phyloP scores from a whole-genome alignment of 352 stramenopile genomes.

The Blastocystis sp. region DNA sequence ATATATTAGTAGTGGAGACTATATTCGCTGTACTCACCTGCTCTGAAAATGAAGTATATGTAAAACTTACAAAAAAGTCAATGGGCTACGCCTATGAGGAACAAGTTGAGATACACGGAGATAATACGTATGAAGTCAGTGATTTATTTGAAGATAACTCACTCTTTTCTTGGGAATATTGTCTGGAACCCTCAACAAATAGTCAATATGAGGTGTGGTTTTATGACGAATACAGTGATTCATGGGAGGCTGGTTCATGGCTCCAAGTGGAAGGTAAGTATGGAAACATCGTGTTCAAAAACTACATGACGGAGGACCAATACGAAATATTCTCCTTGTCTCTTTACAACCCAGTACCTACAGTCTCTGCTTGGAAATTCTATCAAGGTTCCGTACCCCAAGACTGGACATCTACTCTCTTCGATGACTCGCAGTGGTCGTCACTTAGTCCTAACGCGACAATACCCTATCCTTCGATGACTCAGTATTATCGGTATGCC shows the following conservation, averaged over 20 bases:
- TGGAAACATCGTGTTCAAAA: conserved; percentile 19
- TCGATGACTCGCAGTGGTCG: neutral
- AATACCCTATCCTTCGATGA: neutral
- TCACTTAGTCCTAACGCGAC: neutral
- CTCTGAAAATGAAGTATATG: neutral
- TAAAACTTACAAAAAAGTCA: conserved; percentile 10
- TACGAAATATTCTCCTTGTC: neutral
- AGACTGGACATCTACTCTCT: neutral
- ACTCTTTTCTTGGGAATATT: neutral
- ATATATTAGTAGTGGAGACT: too few species aligned
- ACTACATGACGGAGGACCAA: neutral
- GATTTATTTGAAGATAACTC: neutral
- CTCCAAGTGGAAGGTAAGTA: neutral
- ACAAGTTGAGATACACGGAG: neutral
- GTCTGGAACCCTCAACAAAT: neutral
- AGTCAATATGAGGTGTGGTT: neutral
- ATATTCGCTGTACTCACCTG: neutral
- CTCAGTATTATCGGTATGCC: neutral
- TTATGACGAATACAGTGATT: neutral
- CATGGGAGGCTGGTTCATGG: neutral
- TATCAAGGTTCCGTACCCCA: neutral
- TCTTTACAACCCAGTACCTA: conserved; percentile 3
- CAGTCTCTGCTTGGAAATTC: neutral
- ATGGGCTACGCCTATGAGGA: neutral
- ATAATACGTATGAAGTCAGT: neutral